These are phyloP conservation scores for Fraxinus floribunda DNA, from an alignment of 305 asterid species.

Conservation along the genomic window DNA sequence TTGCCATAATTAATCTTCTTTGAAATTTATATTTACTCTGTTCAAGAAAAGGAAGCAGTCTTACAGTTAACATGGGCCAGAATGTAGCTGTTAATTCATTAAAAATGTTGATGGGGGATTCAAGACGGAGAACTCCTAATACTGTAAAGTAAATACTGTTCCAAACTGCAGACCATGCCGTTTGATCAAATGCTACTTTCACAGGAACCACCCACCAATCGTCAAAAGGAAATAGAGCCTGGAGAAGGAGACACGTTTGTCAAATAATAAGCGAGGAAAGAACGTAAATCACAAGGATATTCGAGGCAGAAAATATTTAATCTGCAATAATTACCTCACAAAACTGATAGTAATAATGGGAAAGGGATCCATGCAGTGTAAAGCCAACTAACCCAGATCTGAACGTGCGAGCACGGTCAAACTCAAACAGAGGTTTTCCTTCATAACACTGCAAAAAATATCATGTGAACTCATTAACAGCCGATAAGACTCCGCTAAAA, in stretches of 20 bases:
- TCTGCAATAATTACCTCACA: conserved; percentile 60
- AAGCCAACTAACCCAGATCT: conserved; percentile 84
- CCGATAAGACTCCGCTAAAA: not conserved
- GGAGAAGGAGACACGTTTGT: conserved; percentile 14
- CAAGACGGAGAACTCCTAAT: conserved; percentile 72
- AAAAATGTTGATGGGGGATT: conserved; percentile 63
- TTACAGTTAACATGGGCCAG: conserved; percentile 89
- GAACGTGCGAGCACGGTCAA: conserved; percentile 72
- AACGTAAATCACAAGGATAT: not conserved
- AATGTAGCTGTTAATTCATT: conserved; percentile 76
- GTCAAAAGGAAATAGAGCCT: conserved; percentile 83
- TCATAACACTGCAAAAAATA: conserved; percentile 60
- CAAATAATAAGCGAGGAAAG: not conserved
- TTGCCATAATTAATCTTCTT: not conserved
- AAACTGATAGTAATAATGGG: conserved; percentile 78
- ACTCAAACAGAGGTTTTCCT: conserved; percentile 83
- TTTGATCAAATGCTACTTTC: conserved; percentile 82
- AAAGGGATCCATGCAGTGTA: conserved; percentile 80
- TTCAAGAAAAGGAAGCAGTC: conserved; percentile 21
- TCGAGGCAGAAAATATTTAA: not conserved
- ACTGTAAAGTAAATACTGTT: conserved; percentile 78
- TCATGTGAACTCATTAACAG: not conserved
- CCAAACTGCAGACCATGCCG: conserved; percentile 87
- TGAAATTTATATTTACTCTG: not conserved
- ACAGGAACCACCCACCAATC: conserved; percentile 99